phyloP scores from a whole-genome alignment of 331 rosid species.

The Malus hybrid region DNA sequence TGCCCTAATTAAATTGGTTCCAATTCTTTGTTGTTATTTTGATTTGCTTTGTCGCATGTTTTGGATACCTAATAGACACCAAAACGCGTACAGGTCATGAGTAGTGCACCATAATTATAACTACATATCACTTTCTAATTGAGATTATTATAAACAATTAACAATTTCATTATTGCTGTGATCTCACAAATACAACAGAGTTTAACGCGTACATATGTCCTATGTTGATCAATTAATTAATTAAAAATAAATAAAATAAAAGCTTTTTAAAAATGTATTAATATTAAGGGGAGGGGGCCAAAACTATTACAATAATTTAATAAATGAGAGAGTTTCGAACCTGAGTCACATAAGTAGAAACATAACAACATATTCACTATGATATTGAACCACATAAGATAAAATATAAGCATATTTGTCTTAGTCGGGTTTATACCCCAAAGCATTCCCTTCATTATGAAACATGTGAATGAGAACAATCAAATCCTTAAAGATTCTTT shows the following conservation, averaged over 20 bases:
- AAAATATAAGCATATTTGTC: not conserved
- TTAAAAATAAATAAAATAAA: not conserved
- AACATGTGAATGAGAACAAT: slow-evolving; percentile 44
- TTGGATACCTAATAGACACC: slow-evolving; percentile 23
- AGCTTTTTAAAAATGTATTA: not conserved
- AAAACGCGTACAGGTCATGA: slow-evolving; percentile 44
- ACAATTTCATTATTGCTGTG: not conserved
- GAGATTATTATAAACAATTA: not conserved
- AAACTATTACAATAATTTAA: too few relatives aligned
- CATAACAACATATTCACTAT: too few relatives aligned
- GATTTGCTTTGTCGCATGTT: slow-evolving; percentile 35
- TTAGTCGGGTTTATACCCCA: not conserved
- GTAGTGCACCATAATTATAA: slow-evolving; percentile 4
- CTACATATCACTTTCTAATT: not conserved
- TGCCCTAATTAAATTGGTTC: slow-evolving; percentile 27
- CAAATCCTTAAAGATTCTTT: slow-evolving; percentile 39
- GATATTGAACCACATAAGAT: too few relatives aligned
- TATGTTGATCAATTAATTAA: not conserved
- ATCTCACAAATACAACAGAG: not conserved
- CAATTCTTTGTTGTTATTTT: slow-evolving; percentile 21
- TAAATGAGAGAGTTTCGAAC: too few relatives aligned
- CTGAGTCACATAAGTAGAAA: too few relatives aligned
- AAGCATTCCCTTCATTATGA: slow-evolving; percentile 4
- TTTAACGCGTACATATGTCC: not conserved
- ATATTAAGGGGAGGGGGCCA: too few relatives aligned